Evolutionary conservation across 306 rosid species (phyloP), one percentile per base, ranked within the genome.

Genomic region (Casuarina equisetifolia): DNA sequence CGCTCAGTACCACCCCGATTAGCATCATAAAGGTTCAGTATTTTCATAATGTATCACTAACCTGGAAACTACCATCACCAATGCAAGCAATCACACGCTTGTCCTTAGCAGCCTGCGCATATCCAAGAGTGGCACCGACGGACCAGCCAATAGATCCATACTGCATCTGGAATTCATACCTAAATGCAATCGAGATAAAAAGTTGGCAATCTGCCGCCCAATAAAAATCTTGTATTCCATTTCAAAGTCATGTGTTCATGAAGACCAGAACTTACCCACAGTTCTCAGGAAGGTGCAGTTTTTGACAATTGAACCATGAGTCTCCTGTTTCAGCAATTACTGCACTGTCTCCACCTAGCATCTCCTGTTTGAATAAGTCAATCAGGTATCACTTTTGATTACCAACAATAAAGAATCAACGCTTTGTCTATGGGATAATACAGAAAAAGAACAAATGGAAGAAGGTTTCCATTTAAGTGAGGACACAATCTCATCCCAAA

Each of bases 121-220:
- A 94, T 73, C 97, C 97, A 54, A 94, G 93, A 71, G 98, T 87
- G 59, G 98, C 98, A 48, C 98, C 96, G 15, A 91, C 97, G 20
- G 97, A 91, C 97, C 98, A 94, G 35, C 97, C 97, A 78, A 94
- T 91, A 9, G 96, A 94, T 79, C 98, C 98, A 85, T 91, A 94
- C 82, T 94, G 98, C 97, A 94, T 91, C 82, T 91, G 98, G 88
- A 94, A 94, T 82, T 93, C 98, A 74, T 80, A 93, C 58, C 97
- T 93, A 88, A 74, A 86, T 55, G 57, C 73, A 83, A 76, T 71
- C 72, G 72, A 55, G n/a, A 78, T 20, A 79, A n/a, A 53, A 42
- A 44, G 52, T 54, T 75, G 71, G 70, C n/a, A 72, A 7, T 52
- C 45, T 35, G 2, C 59, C 15, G 16, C 48, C 4, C 9, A 15